Evolutionary conservation across 306 rosid species (phyloP).

Genomic region (Urtica urens): DNA sequence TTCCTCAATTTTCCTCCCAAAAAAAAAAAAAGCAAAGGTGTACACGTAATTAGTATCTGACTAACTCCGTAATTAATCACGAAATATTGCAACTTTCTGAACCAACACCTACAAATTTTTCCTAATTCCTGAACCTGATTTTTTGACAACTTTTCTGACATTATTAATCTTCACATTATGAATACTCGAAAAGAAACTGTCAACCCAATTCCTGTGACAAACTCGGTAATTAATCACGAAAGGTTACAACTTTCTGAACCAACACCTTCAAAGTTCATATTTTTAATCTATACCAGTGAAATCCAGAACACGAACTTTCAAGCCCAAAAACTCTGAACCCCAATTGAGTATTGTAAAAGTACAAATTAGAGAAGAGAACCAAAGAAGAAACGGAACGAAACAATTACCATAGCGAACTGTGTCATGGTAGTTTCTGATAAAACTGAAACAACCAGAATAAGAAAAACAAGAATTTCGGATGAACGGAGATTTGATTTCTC

Average conservation of each 20-base stretch:
- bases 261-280: neutral
- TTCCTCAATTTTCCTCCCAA: neutral
- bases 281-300: neutral
- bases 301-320: neutral
- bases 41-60: too few relatives aligned
- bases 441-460: neutral
- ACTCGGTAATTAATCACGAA: too few relatives aligned
- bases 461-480: neutral
- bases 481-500: neutral
- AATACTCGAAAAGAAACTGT: neutral
- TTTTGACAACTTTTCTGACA: too few relatives aligned
- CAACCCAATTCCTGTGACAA: constrained; percentile 5
- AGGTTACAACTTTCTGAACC: neutral
- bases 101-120: neutral
- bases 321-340: constrained; percentile 11
- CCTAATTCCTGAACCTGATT: too few relatives aligned
- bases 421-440: constrained; percentile 47
- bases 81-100: neutral
- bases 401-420: constrained; percentile 79
- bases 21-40: neutral
- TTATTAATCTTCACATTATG: neutral
- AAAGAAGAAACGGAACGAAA: neutral
- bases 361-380: neutral
- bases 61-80: too few relatives aligned
- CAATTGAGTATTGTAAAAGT: neutral